These are phyloP conservation scores for Chalciporus pseudorubinellus DNA, from an alignment of 768 basidiomycete genomes.

Conservation along the genomic window DNA sequence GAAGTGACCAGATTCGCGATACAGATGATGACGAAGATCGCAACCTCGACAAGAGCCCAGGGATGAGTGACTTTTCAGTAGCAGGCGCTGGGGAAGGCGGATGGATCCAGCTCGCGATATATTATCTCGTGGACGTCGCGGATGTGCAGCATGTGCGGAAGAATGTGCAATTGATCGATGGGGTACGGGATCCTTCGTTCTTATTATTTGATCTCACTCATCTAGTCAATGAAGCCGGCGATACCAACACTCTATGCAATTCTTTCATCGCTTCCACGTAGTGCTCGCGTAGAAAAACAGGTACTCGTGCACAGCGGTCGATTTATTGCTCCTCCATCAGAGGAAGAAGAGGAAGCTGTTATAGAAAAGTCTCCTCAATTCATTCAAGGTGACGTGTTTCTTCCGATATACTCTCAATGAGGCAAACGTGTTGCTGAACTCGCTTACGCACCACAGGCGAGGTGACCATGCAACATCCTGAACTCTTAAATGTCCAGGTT, in stretches of 20 bases:
- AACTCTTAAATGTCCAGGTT: slow-evolving; percentile 5
- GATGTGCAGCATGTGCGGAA: slow-evolving; percentile 42
- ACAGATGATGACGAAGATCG: slow-evolving; percentile 63
- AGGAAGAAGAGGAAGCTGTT: slow-evolving; percentile 42
- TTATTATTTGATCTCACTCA: not conserved
- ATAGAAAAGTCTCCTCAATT: slow-evolving; percentile 38
- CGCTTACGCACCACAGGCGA: slow-evolving; percentile 13
- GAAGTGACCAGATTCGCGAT: slow-evolving; percentile 39
- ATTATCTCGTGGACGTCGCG: slow-evolving; percentile 57
- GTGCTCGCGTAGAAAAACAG: slow-evolving; percentile 75
- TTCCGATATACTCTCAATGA: not conserved
- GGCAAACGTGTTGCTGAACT: not conserved
- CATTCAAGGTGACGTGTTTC: slow-evolving; percentile 37
- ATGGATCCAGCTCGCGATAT: slow-evolving; percentile 60
- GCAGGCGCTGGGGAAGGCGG: slow-evolving; percentile 36
- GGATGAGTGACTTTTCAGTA: slow-evolving; percentile 35
- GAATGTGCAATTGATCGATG: slow-evolving; percentile 32
- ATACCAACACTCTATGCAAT: slow-evolving; percentile 55
- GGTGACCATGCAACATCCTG: slow-evolving; percentile 5
- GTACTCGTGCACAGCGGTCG: slow-evolving; percentile 68
- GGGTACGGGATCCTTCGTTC: slow-evolving; percentile 16
- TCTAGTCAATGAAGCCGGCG: slow-evolving; percentile 21
- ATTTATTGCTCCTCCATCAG: slow-evolving; percentile 36
- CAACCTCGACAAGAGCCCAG: not conserved
- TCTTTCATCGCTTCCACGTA: slow-evolving; percentile 67